Base-by-base conservation (phyloP, 2,329 filamentous ascomycete species). In the Didymella glomerata region DNA sequence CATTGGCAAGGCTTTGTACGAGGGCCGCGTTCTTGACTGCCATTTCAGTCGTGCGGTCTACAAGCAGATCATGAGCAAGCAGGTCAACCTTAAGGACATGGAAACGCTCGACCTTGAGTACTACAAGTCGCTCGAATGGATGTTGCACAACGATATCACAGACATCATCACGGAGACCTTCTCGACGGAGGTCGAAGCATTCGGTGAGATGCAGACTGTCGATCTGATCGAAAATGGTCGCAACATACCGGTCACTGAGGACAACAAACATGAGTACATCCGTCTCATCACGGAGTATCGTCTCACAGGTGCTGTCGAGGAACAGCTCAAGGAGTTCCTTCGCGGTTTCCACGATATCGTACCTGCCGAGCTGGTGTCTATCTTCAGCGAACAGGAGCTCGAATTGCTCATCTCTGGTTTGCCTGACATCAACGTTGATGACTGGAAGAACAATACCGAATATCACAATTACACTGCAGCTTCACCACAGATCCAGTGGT, bases 21-120 rank as follows among this genome's bases (percentile, higher is more conserved):
- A 99, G 81, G 92, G 92, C 45, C 91, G 95, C 56, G 88, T 99
- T 34, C 88, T 99, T 28, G 95, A 99, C 78, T 99, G 95, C 78
- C 96, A 98, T 84, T 99, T 99, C 82, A 98, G 94, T 80, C 89
- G 95, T 74, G 96, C 96, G 14, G 94, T 99, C 50, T 99, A 99
- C 85, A 98, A 98, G 82, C 90, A 92, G 67, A 97, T 99, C 65
- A 86, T 99, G 27, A 92, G 95, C 75, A 96, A 96, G 77, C 88
- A 92, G 3, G 94, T 98, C 40, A 97, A 93, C 9, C 90, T 99
- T 78, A 99, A 99, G 82, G 95, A 99, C 72, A 98, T 99, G 93
- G 95, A 99, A 78, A 97, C 93, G 22, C 90, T 99, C 62, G 95
- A 99, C 76, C 89, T 96, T 3, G 94, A 99, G 72, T 99, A 99